Conservation (phyloP, 176 grass and related monocot genomes). For the Juncus inflexus region DNA sequence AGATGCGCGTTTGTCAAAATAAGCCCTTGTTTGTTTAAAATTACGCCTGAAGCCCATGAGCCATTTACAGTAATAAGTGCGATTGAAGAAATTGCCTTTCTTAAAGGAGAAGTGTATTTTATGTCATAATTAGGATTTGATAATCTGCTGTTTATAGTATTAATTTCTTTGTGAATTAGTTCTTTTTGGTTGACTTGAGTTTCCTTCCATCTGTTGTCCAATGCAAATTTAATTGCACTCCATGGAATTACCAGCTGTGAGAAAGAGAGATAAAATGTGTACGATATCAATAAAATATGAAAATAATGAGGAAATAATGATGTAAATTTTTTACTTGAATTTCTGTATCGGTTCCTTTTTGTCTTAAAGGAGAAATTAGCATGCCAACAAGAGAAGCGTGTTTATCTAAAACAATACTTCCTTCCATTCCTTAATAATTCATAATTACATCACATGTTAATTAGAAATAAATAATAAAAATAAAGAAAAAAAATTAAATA, state of each 20-base stretch:
- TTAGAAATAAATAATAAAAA: constrained; percentile 24
- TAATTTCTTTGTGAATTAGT: constrained; percentile 25
- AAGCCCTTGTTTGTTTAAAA: constrained; percentile 73
- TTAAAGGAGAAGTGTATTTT: constrained; percentile 36
- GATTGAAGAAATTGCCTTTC: constrained; percentile 61
- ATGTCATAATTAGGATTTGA: constrained; percentile 14
- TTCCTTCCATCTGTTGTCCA: constrained; percentile 37
- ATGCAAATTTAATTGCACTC: constrained; percentile 62
- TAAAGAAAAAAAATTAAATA: constrained; percentile 11
- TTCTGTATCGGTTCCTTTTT: constrained; percentile 59
- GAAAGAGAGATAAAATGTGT: constrained; percentile 22
- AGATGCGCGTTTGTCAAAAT: constrained; percentile 95
- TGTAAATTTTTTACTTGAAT: constrained; percentile 60
- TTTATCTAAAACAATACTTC: constrained; percentile 77
- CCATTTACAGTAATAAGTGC: constrained; percentile 77
- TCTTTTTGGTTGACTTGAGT: constrained; percentile 27
- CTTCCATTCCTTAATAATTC: constrained; percentile 78
- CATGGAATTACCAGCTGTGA: constrained; percentile 86
- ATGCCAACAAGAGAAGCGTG: constrained; percentile 61
- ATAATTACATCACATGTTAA: constrained; percentile 4
- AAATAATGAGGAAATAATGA: constrained; percentile 4
- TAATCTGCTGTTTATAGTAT: constrained; percentile 22
- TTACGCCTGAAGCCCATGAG: constrained; percentile 91
- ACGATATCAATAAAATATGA: not conserved
- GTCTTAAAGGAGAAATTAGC: constrained; percentile 74